These are phyloP conservation scores for Medicago arabica DNA, from an alignment of 306 rosid species.

Conservation along the genomic window DNA sequence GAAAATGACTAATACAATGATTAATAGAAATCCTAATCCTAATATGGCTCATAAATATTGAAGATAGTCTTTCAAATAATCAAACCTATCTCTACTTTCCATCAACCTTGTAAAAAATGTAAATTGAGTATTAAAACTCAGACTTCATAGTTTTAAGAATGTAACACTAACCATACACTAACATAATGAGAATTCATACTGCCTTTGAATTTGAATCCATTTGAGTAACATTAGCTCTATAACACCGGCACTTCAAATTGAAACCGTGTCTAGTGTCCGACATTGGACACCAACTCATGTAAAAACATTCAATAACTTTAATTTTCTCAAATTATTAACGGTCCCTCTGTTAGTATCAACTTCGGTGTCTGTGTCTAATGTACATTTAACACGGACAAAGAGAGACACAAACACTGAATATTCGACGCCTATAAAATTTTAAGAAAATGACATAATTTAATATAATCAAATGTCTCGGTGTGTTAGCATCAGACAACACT, in stretches of 20 bases:
- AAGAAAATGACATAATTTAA: too few species aligned
- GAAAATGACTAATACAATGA: too few species aligned
- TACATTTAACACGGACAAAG: too few species aligned
- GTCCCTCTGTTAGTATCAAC: too few species aligned
- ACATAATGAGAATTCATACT: background rate
- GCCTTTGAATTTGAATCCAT: background rate
- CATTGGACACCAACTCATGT: background rate
- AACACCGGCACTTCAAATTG: background rate
- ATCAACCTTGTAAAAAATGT: background rate
- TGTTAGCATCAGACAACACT: too few species aligned
- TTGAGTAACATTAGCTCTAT: background rate
- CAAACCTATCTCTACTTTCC: conserved; percentile 1
- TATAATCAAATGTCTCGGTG: too few species aligned
- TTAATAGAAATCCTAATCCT: background rate
- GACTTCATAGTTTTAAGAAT: background rate
- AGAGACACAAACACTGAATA: too few species aligned
- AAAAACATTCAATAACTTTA: background rate
- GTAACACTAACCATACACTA: background rate
- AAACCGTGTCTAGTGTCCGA: background rate
- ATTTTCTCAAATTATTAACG: background rate
- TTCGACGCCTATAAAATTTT: too few species aligned
- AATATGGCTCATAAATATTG: background rate
- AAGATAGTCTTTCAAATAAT: background rate
- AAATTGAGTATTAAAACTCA: background rate
- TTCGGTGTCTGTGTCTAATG: too few species aligned